These are phyloP conservation scores for Umbellularia californica DNA, from an alignment of 164 flowering plant species.

Conservation along the genomic window DNA sequence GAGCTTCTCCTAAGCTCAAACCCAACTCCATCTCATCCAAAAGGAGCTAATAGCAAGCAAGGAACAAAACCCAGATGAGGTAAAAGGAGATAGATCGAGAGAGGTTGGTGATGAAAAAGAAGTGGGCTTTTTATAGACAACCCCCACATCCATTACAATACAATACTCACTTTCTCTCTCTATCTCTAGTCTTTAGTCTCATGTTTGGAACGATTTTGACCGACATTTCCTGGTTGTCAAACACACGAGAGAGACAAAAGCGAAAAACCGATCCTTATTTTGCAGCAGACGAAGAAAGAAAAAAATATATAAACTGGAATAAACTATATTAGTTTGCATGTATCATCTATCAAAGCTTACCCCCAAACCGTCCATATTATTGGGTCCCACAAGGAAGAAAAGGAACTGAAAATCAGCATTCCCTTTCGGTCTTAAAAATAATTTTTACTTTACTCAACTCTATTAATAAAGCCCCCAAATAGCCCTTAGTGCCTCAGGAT, in stretches of 20 bases:
- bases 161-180: neutral
- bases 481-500: no score
- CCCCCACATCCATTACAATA: neutral
- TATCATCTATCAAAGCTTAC: neutral
- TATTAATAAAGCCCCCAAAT: no score
- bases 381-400: no score
- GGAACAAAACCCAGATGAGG: neutral
- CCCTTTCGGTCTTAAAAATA: no score
- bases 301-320: neutral
- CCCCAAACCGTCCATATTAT: no score
- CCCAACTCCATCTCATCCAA: conserved; percentile 51
- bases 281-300: neutral
- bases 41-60: neutral
- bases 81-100: neutral
- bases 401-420: no score
- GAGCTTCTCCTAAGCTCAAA: conserved; percentile 50
- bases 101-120: conserved; percentile 9
- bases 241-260: conserved; percentile 4
- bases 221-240: conserved; percentile 35
- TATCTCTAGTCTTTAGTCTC: neutral
- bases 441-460: no score
- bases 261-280: neutral
- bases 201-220: conserved; percentile 32
- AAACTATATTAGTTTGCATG: neutral
- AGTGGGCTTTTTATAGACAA: conserved; percentile 15